Conservation (phyloP, 1,284 basidiomycete genomes). For the Moesziomyces parantarcticus region DNA sequence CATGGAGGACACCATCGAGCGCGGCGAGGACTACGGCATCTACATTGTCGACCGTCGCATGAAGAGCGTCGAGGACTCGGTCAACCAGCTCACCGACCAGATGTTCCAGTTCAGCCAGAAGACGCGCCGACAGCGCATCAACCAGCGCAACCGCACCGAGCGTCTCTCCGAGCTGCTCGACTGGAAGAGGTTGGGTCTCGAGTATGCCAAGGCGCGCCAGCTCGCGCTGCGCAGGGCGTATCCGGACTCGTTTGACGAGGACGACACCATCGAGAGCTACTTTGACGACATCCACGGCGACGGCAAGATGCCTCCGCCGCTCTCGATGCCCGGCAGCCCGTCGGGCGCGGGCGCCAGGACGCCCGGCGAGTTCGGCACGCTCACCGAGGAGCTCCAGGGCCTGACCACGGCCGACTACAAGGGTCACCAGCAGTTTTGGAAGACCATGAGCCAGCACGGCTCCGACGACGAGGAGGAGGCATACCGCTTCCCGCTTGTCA, state of each 20-base stretch:
- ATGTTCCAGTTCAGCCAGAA: slow-evolving; percentile 77
- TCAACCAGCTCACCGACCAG: slow-evolving; percentile 73
- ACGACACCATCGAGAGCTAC: slow-evolving; percentile 74
- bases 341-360: slow-evolving; percentile 50
- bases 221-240: slow-evolving; percentile 91
- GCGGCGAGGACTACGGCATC: slow-evolving; percentile 71
- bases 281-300: slow-evolving; percentile 72
- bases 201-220: slow-evolving; percentile 95
- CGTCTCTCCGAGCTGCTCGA: slow-evolving; percentile 80
- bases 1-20: slow-evolving; percentile 98
- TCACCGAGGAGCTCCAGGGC: slow-evolving; percentile 62
- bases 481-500: slow-evolving; percentile 57
- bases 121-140: slow-evolving; percentile 94
- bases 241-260: slow-evolving; percentile 84
- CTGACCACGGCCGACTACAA: slow-evolving; percentile 61
- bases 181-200: slow-evolving; percentile 97
- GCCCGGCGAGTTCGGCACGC: slow-evolving; percentile 62
- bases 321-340: slow-evolving; percentile 88
- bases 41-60: slow-evolving; percentile 94
- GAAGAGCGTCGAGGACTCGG: slow-evolving; percentile 90
- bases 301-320: slow-evolving; percentile 75
- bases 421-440: slow-evolving; percentile 59
- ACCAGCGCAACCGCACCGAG: slow-evolving; percentile 97
- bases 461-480: slow-evolving; percentile 61
- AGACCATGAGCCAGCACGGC: slow-evolving; percentile 57